Conservation (phyloP, 1,284 basidiomycete species). For the Fomitopsis palustris region DNA sequence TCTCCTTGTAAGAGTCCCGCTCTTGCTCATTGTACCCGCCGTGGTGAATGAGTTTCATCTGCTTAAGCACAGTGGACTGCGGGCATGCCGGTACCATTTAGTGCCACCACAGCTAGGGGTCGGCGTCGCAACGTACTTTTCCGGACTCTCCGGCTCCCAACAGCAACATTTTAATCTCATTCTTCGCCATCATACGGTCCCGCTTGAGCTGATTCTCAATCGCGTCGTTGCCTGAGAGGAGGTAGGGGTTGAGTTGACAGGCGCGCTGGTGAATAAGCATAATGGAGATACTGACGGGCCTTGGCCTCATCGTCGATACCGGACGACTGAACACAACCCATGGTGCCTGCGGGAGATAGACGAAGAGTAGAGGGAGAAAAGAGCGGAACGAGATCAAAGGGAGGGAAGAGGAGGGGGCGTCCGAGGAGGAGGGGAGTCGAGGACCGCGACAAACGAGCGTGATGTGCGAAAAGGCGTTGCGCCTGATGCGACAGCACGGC, state of each 20-base stretch:
- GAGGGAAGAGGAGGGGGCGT: constrained; percentile 11
- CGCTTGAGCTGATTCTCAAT: constrained; percentile 95
- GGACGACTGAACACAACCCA: constrained; percentile 77
- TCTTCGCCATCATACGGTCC: constrained; percentile 89
- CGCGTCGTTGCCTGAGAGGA: constrained; percentile 77
- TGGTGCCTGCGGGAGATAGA: constrained; percentile 25
- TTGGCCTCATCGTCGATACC: constrained; percentile 75
- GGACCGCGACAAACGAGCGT: constrained; percentile 5
- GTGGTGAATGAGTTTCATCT: constrained; percentile 95
- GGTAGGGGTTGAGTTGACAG: background rate
- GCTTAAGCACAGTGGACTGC: constrained; percentile 90
- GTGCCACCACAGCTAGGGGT: background rate
- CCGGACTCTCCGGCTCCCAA: constrained; percentile 93
- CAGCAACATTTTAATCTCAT: constrained; percentile 92
- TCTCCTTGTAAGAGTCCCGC: constrained; percentile 95
- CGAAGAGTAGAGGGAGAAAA: constrained; percentile 16
- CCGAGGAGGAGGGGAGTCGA: background rate
- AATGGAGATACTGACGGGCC: constrained; percentile 58
- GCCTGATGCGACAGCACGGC: constrained; percentile 5
- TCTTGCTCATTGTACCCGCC: constrained; percentile 90
- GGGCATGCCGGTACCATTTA: background rate
- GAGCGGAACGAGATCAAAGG: constrained; percentile 16
- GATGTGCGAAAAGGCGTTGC: constrained; percentile 8
- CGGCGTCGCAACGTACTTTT: constrained; percentile 48
- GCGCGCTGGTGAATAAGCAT: background rate